Base-by-base conservation (phyloP, 2,329 filamentous ascomycete species). In the Aureobasidium sp. region DNA sequence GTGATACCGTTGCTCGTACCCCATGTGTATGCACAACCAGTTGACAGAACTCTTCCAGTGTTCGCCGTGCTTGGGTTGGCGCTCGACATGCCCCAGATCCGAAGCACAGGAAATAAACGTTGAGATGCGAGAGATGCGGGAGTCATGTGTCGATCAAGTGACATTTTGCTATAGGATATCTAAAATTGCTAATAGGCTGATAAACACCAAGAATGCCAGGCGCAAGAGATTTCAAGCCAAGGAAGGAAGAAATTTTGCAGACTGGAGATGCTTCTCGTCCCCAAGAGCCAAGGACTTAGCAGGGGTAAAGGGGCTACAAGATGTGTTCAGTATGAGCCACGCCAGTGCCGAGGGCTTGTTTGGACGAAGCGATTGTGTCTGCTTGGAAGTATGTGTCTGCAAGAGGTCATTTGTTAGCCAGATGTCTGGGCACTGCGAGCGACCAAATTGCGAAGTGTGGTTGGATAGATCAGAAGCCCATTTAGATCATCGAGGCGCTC, bases 401-500 rank as follows among this genome's bases (percentile, higher is more conserved):
- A 51, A 32, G 34, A 34, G 13, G 29, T 36, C 39, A 20, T 36
- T 46, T 46, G 59, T 61, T 53, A 61, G 59, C 48, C 59, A 37
- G 29, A 5, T 43, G 37, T 36, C 46, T 44, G 17, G 20, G n/a
- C 24, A 29, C 9, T 20, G 39, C 39, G 13, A 44, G 20, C 6
- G 41, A 56, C 26, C 37, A 48, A 37, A 20, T 34, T 47, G 51
- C 46, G 17, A 8, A 24, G 24, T 39, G 8, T 46, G n/a, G 12
- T 34, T 64, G 20, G 63, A 66, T 43, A 65, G 66, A 68, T 92
- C 89, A 92, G 89, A 92, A 90, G 89, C 91, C 87, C 87, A 80
- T 79, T 88, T 81, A 84, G 89, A 90, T 90, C 89, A 92, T 89
- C 77, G 86, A 81, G 75, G 78, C 73, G 78, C 80, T 8, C 20